These are phyloP conservation scores for Lizanozyma gosingica DNA, from an alignment of 1,139 yeast genomes.

Conservation along the genomic window DNA sequence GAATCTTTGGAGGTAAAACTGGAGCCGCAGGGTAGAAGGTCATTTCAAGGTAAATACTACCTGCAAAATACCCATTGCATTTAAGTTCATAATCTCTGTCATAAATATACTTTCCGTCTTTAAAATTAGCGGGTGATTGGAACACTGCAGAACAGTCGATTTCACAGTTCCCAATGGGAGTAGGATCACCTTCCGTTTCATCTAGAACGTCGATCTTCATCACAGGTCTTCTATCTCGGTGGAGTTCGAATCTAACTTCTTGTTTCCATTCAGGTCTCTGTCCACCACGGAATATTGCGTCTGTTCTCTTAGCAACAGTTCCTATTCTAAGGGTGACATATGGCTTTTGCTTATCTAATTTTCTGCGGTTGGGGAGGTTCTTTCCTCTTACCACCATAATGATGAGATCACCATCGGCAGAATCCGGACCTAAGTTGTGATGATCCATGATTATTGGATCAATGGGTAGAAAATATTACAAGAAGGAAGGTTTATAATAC, in stretches of 20 bases:
- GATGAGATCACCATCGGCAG: conserved; percentile 40
- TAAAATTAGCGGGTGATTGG: conserved; percentile 36
- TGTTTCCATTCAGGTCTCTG: conserved; percentile 86
- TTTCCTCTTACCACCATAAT: conserved; percentile 46
- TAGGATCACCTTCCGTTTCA: conserved; percentile 80
- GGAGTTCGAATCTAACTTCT: conserved; percentile 59
- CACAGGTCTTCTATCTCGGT: conserved; percentile 53
- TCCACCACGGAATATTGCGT: conserved; percentile 72
- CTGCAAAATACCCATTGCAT: conserved; percentile 71
- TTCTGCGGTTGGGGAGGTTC: conserved; percentile 75
- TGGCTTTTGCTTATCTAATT: conserved; percentile 83
- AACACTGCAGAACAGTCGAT: conserved; percentile 72
- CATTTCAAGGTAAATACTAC: conserved; percentile 83
- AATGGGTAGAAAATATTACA: too few relatives aligned
- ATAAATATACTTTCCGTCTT: conserved; percentile 58
- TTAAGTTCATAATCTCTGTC: conserved; percentile 78
- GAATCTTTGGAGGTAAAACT: conserved; percentile 33
- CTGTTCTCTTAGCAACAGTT: conserved; percentile 70
- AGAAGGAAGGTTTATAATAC: too few relatives aligned
- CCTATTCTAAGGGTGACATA: conserved; percentile 75
- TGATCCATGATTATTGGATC: not conserved
- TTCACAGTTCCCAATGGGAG: conserved; percentile 74
- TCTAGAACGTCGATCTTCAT: conserved; percentile 73
- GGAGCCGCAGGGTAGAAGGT: conserved; percentile 74
- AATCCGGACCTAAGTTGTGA: conserved; percentile 13